A percentile compares a stretch with the other conserved stretches of the same genome.
Conservation (phyloP, 2,329 filamentous ascomycete genomes). For the Aspergillus persii region DNA sequence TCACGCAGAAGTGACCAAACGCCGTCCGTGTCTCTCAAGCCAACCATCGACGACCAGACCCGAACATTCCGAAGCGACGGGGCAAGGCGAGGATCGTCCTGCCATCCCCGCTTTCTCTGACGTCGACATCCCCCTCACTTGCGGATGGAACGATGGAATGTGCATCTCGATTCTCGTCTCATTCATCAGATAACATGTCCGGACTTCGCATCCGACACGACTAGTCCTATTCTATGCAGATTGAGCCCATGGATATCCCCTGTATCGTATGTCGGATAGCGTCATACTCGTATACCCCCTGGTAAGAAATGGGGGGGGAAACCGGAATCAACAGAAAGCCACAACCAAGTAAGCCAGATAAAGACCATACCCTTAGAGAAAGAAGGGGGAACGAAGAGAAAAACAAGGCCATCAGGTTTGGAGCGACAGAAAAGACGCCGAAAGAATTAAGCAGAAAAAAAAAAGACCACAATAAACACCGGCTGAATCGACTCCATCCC, state of each 20-base stretch:
- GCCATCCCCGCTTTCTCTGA: background rate
- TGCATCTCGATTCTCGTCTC: background rate
- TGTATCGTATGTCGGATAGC: background rate
- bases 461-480: constrained; percentile 2
- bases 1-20: no score
- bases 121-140: background rate
- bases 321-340: background rate
- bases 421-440: background rate
- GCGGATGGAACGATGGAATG: background rate
- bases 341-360: background rate
- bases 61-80: background rate
- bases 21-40: background rate
- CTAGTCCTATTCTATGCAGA: background rate
- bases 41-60: background rate
- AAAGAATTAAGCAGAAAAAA: background rate
- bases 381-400: background rate
- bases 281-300: background rate
- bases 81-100: background rate
- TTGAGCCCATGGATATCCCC: background rate
- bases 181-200: no score
- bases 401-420: background rate
- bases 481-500: background rate
- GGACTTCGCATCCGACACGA: background rate
- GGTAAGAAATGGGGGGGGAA: background rate
- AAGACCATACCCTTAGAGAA: background rate